A percentile compares a stretch with the other conserved stretches of the same genome.
Conservation (phyloP, 2,329 filamentous ascomycete genomes). For the Colletotrichum brevisporum region DNA sequence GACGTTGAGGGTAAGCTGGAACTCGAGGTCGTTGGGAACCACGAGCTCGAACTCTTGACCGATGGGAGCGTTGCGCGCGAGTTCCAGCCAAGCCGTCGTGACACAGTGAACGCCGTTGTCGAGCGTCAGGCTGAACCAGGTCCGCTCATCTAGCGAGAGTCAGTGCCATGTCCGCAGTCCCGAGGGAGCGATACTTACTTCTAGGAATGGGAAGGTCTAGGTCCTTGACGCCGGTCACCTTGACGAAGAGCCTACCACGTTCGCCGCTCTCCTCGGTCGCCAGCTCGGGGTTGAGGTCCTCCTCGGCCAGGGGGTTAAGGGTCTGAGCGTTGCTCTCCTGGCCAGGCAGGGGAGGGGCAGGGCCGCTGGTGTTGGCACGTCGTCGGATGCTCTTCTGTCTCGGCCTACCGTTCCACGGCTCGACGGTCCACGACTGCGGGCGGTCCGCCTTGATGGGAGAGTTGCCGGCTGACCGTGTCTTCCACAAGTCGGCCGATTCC, state of each 20-base stretch:
- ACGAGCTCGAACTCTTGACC: conserved; percentile 99
- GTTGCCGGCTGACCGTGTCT: conserved; percentile 73
- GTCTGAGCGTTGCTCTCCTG: conserved; percentile 84
- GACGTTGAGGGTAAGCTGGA: conserved; percentile 96
- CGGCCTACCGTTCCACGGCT: conserved; percentile 92
- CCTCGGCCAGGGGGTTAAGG: conserved; percentile 77
- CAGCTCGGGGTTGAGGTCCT: conserved; percentile 70
- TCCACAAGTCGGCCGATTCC: conserved; percentile 68
- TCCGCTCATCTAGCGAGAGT: conserved; percentile 78
- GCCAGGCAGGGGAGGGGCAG: conserved; percentile 87
- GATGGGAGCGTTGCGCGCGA: conserved; percentile 92
- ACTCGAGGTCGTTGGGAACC: conserved; percentile 97
- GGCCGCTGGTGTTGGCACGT: conserved; percentile 67
- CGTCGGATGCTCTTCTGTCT: conserved; percentile 77
- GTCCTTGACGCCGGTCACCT: conserved; percentile 98
- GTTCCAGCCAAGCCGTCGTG: conserved; percentile 94
- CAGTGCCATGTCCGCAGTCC: conserved; percentile 40
- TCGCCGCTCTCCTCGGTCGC: conserved; percentile 84
- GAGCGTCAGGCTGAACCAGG: conserved; percentile 96
- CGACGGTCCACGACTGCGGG: conserved; percentile 94
- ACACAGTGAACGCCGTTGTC: conserved; percentile 99
- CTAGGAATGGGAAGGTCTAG: conserved; percentile 91
- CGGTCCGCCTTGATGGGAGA: conserved; percentile 83
- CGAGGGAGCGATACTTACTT: conserved; percentile 69
- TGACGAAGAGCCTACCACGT: conserved; percentile 93